Conservation (phyloP, 2,329 filamentous ascomycete species). For the Colletotrichum sp. region DNA sequence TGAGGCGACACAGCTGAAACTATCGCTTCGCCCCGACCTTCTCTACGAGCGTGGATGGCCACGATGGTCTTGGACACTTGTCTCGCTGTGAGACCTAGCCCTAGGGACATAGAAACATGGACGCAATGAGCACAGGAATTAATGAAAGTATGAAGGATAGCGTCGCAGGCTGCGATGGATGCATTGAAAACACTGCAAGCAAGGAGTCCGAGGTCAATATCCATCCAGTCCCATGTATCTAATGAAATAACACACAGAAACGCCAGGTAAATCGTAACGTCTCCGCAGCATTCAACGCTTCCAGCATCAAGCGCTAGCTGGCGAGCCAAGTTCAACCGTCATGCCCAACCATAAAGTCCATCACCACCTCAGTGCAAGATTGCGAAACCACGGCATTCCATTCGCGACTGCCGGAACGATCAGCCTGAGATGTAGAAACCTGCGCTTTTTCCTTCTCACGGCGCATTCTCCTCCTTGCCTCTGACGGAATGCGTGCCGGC, state of each 20-base stretch:
- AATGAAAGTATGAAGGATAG: too few species aligned
- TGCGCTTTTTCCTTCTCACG: neutral
- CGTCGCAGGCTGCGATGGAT: too few species aligned
- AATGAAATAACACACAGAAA: too few species aligned
- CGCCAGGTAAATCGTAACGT: fast-evolving
- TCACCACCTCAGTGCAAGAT: neutral
- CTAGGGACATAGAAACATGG: fast-evolving
- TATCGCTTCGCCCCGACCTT: too few species aligned
- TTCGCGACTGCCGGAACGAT: neutral
- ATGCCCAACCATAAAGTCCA: neutral
- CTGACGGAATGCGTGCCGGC: neutral
- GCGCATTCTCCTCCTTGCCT: neutral
- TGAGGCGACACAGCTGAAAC: too few species aligned
- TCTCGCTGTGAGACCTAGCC: too few species aligned
- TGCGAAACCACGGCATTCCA: neutral
- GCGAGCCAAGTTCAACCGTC: neutral
- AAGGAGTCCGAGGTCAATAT: too few species aligned
- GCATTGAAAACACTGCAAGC: too few species aligned
- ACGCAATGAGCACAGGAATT: fast-evolving
- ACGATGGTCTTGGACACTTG: too few species aligned
- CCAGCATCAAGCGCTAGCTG: too few species aligned
- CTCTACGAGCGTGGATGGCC: too few species aligned
- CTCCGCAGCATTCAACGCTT: fast-evolving
- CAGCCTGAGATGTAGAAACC: neutral
- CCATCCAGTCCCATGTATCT: too few species aligned